A percentile compares a stretch with the other conserved stretches of the same genome.
These are phyloP conservation scores for Ascoidea rubescens DNA, from an alignment of 805 yeast species.

Conservation along the genomic window DNA sequence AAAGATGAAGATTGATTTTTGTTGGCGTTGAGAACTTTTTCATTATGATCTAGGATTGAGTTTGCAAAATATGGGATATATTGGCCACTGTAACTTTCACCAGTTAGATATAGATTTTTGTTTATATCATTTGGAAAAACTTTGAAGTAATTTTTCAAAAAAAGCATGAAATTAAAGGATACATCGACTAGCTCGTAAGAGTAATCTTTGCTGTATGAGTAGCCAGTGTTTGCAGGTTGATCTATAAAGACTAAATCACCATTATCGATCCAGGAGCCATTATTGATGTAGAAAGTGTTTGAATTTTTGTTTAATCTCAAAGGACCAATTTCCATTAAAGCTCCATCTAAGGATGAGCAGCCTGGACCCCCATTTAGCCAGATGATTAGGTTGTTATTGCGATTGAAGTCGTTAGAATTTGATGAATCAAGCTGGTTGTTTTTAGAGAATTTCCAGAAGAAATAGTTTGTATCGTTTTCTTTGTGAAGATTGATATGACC, in stretches of 20 bases:
- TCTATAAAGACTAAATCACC: conserved; percentile 60
- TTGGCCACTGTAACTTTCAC: conserved; percentile 80
- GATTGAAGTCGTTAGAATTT: background rate
- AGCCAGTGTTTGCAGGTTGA: conserved; percentile 75
- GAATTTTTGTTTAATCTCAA: conserved; percentile 31
- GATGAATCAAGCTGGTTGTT: conserved; percentile 17
- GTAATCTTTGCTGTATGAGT: conserved; percentile 33
- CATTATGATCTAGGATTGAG: conserved; percentile 31
- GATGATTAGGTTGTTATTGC: conserved; percentile 31
- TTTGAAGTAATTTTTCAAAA: conserved; percentile 40
- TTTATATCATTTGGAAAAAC: conserved; percentile 44
- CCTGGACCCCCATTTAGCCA: conserved; percentile 90
- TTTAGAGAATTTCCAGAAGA: conserved; percentile 48
- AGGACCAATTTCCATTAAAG: conserved; percentile 70
- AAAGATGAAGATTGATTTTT: background rate
- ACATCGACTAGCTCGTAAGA: conserved; percentile 6
- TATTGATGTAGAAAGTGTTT: conserved; percentile 28
- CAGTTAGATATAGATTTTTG: conserved; percentile 54
- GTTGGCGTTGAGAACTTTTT: too few relatives aligned
- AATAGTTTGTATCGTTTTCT: conserved; percentile 38
- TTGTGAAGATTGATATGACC: conserved; percentile 36
- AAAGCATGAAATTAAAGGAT: conserved; percentile 33
- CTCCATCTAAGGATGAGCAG: conserved; percentile 80
- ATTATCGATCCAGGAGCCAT: conserved; percentile 56
- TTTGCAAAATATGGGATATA: conserved; percentile 64